Conservation (phyloP, 768 basidiomycete species). For the Podaxis sp. region DNA sequence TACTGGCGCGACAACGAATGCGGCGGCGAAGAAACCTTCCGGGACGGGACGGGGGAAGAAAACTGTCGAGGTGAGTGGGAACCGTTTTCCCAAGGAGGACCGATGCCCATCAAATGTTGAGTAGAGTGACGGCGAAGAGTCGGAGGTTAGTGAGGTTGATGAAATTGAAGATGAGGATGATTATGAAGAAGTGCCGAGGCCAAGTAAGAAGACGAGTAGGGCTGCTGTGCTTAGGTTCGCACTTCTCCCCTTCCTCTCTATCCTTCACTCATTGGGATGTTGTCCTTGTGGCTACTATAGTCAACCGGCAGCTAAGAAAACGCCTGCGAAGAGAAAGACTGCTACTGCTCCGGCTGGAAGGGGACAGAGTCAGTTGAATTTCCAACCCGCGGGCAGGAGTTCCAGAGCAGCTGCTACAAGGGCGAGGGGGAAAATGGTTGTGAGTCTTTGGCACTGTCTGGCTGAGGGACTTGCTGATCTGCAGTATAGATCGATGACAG, state of each 20-base stretch:
- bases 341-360: constrained; percentile 26
- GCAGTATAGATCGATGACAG: constrained; percentile 16
- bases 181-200: constrained; percentile 40
- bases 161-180: constrained; percentile 40
- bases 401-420: constrained; percentile 65
- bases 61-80: constrained; percentile 25
- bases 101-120: neutral
- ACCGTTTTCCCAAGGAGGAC: neutral
- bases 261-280: neutral
- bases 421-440: constrained; percentile 61
- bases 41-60: constrained; percentile 55
- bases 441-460: constrained; percentile 21
- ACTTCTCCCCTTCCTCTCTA: neutral
- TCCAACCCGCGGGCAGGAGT: constrained; percentile 56
- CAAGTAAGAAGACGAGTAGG: constrained; percentile 54
- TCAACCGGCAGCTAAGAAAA: constrained; percentile 37
- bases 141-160: constrained; percentile 45
- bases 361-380: constrained; percentile 57
- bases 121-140: constrained; percentile 11
- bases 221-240: constrained; percentile 62
- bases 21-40: constrained; percentile 32
- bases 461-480: constrained; percentile 21
- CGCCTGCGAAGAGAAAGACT: constrained; percentile 49
- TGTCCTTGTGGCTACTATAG: constrained; percentile 12
- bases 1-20: constrained; percentile 30